These are phyloP conservation scores for Cordyceps militaris DNA, from an alignment of 2,329 filamentous ascomycete genomes.

Conservation along the genomic window DNA sequence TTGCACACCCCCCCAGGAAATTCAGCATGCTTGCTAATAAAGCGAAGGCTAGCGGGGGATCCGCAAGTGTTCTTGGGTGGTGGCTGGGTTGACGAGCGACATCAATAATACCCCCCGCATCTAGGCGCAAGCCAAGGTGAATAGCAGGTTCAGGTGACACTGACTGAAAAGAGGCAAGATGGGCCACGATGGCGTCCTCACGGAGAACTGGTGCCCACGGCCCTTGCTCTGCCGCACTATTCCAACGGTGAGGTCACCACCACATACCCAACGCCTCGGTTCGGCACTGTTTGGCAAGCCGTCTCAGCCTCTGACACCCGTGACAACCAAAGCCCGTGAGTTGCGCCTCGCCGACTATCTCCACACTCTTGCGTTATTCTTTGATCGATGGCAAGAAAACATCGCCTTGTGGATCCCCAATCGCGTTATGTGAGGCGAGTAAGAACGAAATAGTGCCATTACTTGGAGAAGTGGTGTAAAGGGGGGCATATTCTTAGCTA, in stretches of 20 bases:
- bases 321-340: background rate
- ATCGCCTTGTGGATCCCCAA: constrained; percentile 6
- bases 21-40: background rate
- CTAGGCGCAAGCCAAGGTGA: constrained; percentile 1
- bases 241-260: constrained; percentile 1
- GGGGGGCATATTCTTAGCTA: background rate
- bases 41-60: background rate
- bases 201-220: background rate
- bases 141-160: constrained; percentile 9
- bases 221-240: background rate
- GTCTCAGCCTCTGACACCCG: background rate
- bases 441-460: background rate
- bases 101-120: constrained; percentile 10
- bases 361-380: constrained; percentile 1
- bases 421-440: constrained; percentile 2
- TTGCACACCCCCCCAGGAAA: background rate
- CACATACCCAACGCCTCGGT: background rate
- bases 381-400: background rate
- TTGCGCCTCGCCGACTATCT: background rate
- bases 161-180: constrained; percentile 10
- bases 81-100: background rate
- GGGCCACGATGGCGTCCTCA: background rate
- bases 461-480: constrained; percentile 5
- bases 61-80: background rate
- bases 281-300: background rate